phyloP scores from a whole-genome alignment of 805 yeast species.

The Ogataea thermomethanolica region DNA sequence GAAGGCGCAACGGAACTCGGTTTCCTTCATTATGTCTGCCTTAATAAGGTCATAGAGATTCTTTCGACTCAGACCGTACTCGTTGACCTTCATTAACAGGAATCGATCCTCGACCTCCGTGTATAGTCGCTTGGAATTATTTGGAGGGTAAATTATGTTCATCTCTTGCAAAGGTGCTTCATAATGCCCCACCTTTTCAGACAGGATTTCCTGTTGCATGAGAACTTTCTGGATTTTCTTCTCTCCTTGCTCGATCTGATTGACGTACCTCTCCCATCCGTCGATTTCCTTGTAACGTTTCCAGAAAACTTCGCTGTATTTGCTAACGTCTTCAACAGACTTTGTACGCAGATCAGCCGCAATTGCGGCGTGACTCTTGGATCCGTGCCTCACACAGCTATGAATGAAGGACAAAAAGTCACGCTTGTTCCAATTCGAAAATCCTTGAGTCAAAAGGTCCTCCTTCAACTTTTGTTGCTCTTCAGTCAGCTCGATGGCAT shows the following conservation, averaged over 20 bases:
- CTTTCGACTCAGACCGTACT: slow-evolving; percentile 60
- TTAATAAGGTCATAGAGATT: slow-evolving; percentile 61
- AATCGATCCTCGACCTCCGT: slow-evolving; percentile 70
- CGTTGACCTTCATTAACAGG: slow-evolving; percentile 55
- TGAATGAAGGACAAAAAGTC: slow-evolving; percentile 72
- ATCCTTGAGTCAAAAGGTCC: slow-evolving; percentile 51
- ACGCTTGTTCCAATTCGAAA: slow-evolving; percentile 67
- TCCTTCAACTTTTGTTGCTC: slow-evolving; percentile 58
- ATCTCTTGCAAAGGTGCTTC: slow-evolving; percentile 62
- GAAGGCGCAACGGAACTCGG: slow-evolving; percentile 69
- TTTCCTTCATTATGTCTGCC: slow-evolving; percentile 57
- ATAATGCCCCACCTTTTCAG: slow-evolving; percentile 48
- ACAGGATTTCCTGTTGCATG: slow-evolving; percentile 54
- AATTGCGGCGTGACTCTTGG: slow-evolving; percentile 47
- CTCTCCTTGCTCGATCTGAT: slow-evolving; percentile 73
- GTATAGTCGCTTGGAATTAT: slow-evolving; percentile 71
- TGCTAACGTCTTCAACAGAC: slow-evolving; percentile 53
- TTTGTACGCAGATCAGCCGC: slow-evolving; percentile 55
- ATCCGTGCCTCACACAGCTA: slow-evolving; percentile 64
- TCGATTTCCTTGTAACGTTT: slow-evolving; percentile 53
- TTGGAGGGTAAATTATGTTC: slow-evolving; percentile 73
- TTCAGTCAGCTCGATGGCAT: slow-evolving; percentile 55
- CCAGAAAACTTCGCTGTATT: slow-evolving; percentile 66
- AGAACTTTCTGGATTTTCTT: slow-evolving; percentile 54
- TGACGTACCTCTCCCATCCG: slow-evolving; percentile 65